phyloP scores from a whole-genome alignment of 106 monocot species.

The Narthecium ossifragum region DNA sequence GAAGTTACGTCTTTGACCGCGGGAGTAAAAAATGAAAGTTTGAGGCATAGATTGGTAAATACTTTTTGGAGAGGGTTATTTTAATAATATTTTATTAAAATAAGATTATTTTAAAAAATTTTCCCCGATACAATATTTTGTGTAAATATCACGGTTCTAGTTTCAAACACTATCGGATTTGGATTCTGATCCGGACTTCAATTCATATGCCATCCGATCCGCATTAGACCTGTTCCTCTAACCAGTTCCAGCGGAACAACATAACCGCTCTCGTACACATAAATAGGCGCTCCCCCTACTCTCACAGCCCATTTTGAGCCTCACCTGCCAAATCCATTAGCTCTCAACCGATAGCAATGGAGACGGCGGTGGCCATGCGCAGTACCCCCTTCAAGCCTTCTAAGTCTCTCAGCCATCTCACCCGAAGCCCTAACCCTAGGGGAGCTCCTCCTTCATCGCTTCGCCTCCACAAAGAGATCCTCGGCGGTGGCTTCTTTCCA shows the following conservation, averaged over 20 bases:
- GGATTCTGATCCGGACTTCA: too few species aligned
- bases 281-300: background rate
- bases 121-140: too few species aligned
- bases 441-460: background rate
- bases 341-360: conserved; percentile 21
- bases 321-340: conserved; percentile 11
- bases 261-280: background rate
- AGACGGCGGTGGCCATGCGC: conserved; percentile 29
- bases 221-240: background rate
- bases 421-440: conserved; percentile 1
- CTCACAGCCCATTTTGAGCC: conserved; percentile 1
- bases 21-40: too few species aligned
- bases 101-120: too few species aligned
- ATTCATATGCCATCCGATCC: too few species aligned
- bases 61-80: too few species aligned
- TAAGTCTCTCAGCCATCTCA: background rate
- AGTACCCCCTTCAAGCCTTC: too few species aligned
- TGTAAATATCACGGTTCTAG: too few species aligned
- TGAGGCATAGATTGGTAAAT: too few species aligned
- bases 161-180: too few species aligned
- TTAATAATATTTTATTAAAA: too few species aligned
- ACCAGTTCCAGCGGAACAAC: conserved; percentile 9
- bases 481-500: conserved; percentile 13
- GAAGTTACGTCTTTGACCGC: too few species aligned
- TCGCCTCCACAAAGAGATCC: conserved; percentile 5